Evolutionary conservation across 305 asterid genomes (phyloP).

Genomic region (Petunia hybrid): DNA sequence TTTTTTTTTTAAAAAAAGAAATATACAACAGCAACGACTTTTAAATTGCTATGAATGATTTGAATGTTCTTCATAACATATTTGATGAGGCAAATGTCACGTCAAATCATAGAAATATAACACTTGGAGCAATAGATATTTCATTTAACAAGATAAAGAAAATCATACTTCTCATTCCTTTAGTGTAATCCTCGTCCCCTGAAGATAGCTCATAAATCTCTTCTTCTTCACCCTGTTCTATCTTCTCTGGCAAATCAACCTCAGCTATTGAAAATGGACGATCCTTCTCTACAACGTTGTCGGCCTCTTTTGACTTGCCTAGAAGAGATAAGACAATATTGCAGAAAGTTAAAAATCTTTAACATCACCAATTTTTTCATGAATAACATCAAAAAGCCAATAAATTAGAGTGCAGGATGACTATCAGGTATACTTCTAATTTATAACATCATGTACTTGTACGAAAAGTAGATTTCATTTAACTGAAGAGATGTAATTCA

Average conservation of each 20-base stretch:
- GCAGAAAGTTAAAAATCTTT: neutral
- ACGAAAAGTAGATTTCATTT: neutral
- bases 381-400: neutral
- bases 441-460: neutral
- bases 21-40: neutral
- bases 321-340: neutral
- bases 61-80: neutral
- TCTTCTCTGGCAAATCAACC: conserved; percentile 45
- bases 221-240: conserved; percentile 48
- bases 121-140: neutral
- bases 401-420: neutral
- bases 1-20: neutral
- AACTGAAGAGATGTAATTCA: conserved; percentile 11
- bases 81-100: neutral
- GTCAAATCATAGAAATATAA: conserved; percentile 11
- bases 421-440: neutral
- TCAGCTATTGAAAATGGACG: conserved; percentile 38
- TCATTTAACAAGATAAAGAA: neutral
- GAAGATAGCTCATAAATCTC: conserved; percentile 83
- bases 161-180: conserved; percentile 89
- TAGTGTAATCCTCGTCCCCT: conserved; percentile 77
- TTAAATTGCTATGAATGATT: neutral
- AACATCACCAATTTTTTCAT: neutral
- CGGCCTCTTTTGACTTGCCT: conserved; percentile 57
- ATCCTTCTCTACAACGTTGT: conserved; percentile 45